Percentiles rank a stretch among this genome's conserved stretches.
Conservation (phyloP, 306 rosid species). For the Fragaria vesca region DNA sequence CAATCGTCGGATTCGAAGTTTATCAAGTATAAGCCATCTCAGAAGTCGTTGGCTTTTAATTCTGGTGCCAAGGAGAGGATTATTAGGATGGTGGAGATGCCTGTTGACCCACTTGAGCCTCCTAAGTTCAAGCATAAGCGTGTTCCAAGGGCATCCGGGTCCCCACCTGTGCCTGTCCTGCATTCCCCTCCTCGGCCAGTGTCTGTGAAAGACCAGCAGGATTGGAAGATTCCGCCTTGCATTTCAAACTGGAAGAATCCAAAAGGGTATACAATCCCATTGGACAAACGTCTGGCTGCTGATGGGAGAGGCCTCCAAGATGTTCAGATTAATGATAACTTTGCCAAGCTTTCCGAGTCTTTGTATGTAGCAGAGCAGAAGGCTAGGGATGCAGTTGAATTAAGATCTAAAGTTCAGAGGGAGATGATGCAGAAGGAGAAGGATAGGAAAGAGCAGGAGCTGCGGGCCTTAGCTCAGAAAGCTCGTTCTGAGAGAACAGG, state of each 20-base stretch:
- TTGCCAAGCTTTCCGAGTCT: constrained; percentile 81
- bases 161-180: constrained; percentile 91
- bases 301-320: constrained; percentile 92
- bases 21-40: constrained; percentile 87
- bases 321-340: constrained; percentile 82
- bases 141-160: constrained; percentile 81
- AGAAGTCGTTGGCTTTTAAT: constrained; percentile 77
- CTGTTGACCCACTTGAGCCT: constrained; percentile 91
- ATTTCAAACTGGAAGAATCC: constrained; percentile 97
- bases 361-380: constrained; percentile 86
- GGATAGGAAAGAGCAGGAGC: constrained; percentile 79
- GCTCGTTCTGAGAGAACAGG: constrained; percentile 87
- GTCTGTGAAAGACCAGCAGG: constrained; percentile 88
- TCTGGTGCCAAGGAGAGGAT: constrained; percentile 88
- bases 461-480: constrained; percentile 73
- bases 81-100: constrained; percentile 90
- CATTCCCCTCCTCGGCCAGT: constrained; percentile 92
- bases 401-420: constrained; percentile 91
- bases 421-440: constrained; percentile 85
- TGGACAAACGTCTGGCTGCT: constrained; percentile 86
- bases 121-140: constrained; percentile 93
- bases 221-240: constrained; percentile 94
- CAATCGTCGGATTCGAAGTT: constrained; percentile 66
- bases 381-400: constrained; percentile 89
- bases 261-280: constrained; percentile 84